Evolutionary conservation across 345 rosid genomes (phyloP), one percentile per base, ranked within the genome.

Genomic region (Iberis pinnata): DNA sequence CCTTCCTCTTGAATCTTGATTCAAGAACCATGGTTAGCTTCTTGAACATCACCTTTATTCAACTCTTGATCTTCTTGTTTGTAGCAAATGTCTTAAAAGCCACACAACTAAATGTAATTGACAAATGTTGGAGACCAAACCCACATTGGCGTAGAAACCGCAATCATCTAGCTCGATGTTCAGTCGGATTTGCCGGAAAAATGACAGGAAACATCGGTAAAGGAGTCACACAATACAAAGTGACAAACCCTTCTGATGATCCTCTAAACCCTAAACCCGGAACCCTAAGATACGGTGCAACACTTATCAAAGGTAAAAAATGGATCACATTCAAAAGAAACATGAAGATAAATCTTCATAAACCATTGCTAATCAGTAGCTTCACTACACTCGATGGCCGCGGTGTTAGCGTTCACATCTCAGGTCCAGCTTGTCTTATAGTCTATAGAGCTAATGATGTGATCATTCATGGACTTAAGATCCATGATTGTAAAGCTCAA

Each of bases 311-410:
- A 4, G 82, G 78, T 0, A 84, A 78, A 47, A 72, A 64, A 3
- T 90, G 89, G 83, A 82, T 87, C 61, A 87, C 89, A 25, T 84
- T 87, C 60, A 18, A 73, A 47, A 80, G 59, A 26, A 58, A 76
- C 72, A 87, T 82, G 92, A 43, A 58, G 19, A 82, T 84, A 53
- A 59, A 55, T 12, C 84, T 84, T 9, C 69, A 53, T 2, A 80
- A 68, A 31, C 80, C 81, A 2, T 85, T 87, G 16, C 66, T 87
- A 14, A 59, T 87, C 22, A 70, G 89, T 26, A 80, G 89, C 73
- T 76, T 72, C 71, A 84, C 89, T 0, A 47, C 85, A 63, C 76
- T 90, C n/a, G 96, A 86, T 40, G 92, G 80, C 6, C 82, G 87
- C 0, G 85, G 92, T 14, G 78, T 56, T 5, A 70, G 59, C 8